A percentile compares a stretch with the other conserved stretches of the same genome.
Conservation (phyloP, 495 filamentous ascomycete genomes). For the Trichoderma orchidacearum region DNA sequence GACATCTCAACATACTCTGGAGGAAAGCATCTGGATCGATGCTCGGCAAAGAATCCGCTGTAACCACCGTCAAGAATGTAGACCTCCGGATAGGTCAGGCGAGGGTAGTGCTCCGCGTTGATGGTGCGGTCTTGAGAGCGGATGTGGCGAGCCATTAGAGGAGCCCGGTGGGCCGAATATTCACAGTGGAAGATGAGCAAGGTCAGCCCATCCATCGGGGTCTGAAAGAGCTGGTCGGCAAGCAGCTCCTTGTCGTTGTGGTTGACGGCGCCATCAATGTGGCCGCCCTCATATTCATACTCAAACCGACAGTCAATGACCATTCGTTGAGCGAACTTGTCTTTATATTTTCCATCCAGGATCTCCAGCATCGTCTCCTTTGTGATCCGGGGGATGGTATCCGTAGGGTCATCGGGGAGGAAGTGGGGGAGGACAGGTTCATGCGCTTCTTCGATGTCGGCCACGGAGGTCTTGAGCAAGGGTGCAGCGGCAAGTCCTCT, state of each 20-base stretch:
- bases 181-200: conserved; percentile 94
- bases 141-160: conserved; percentile 85
- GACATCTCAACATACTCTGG: conserved; percentile 96
- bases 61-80: conserved; percentile 97
- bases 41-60: conserved; percentile 71
- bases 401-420: conserved; percentile 62
- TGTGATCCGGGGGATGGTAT: conserved; percentile 77
- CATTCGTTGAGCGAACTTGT: conserved; percentile 59
- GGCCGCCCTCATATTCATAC: conserved; percentile 95
- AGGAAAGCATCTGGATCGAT: conserved; percentile 70
- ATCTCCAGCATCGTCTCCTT: conserved; percentile 66
- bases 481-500: conserved; percentile 34
- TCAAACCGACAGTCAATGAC: conserved; percentile 96
- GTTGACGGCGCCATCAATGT: conserved; percentile 86
- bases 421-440: conserved; percentile 73
- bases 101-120: conserved; percentile 75
- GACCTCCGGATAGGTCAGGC: conserved; percentile 82
- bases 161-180: conserved; percentile 94
- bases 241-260: conserved; percentile 89
- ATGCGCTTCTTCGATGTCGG: conserved; percentile 57
- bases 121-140: conserved; percentile 71
- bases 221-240: conserved; percentile 60
- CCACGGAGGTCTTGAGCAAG: conserved; percentile 49
- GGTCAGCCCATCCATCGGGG: conserved; percentile 48
- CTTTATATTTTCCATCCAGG: conserved; percentile 72